Evolutionary conservation across 2,329 filamentous ascomycete genomes (phyloP), one percentile per base, ranked within the genome.

Genomic region (Trichoderma harzianum): DNA sequence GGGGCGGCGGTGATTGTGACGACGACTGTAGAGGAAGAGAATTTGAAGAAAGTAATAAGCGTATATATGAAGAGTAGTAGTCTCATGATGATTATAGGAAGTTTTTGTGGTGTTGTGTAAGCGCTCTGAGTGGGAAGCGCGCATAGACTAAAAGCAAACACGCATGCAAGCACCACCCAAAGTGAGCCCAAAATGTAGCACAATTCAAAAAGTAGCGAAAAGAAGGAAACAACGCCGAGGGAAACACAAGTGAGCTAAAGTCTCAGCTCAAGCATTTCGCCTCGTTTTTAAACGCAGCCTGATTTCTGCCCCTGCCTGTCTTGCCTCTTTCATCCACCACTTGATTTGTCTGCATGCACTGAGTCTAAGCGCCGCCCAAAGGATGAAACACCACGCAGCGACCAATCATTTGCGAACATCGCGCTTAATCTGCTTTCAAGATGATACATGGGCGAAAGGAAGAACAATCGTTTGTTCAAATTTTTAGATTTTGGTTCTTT

Each of bases 1-100:
- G 79, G 76, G 0, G 78, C 73, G 3, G 75, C 77, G 7, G 82
- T 84, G 69, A 82, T 72, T 34, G 80, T 83, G 32, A 77, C 62
- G 39, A 72, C 73, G 65, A 72, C 60, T 3, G 58, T 69, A 24
- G 60, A 61, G 5, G 60, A 36, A 11, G 70, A 63, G 47, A 47
- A 39, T n/a, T 18, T 14, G 5, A 26, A 4, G 21, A 28, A 57
- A 26, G 47, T 24, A 64, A 32, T 6, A 51, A 64, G 32, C 21
- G 58, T 39, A 30, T 26, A n/a, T 21, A 69, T 3, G 3, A 62
- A 36, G 10, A 53, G 5, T 1, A 53, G 6, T 10, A 62, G 10
- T 21, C 5, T 53, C 67, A 69, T 69, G 43, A 11, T 69, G 39
- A 14, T 21, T n/a, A 6, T 26, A 62, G 34, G 14, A 39, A 1